Conservation (phyloP, 257 asterid species). For the Gentiana macrophylla region DNA sequence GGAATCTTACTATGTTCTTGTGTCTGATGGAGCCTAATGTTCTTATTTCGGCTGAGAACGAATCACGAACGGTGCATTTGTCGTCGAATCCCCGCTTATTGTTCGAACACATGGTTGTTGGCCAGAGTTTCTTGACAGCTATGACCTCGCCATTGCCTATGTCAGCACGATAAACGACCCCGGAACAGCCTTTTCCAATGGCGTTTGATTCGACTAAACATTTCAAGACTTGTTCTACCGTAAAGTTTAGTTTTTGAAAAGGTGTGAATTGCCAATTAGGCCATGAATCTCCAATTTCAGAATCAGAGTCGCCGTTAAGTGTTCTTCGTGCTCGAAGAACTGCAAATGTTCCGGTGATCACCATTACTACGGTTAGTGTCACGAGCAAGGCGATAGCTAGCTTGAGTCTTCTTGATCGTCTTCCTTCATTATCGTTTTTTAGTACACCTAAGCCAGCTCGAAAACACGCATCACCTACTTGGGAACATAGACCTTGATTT, state of each 20-base stretch:
- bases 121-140: constrained; percentile 44
- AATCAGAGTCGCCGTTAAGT: constrained; percentile 26
- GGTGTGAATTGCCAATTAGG: constrained; percentile 39
- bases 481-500: constrained; percentile 30
- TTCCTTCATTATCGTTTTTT: constrained; percentile 12
- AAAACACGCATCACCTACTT: constrained; percentile 21
- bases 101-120: constrained; percentile 15
- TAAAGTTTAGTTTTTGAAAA: constrained; percentile 34
- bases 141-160: constrained; percentile 26
- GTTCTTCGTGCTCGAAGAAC: constrained; percentile 27
- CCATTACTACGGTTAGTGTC: constrained; percentile 29
- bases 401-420: constrained; percentile 22
- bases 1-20: constrained; percentile 37
- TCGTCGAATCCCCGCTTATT: constrained; percentile 15
- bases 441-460: constrained; percentile 4
- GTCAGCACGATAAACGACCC: constrained; percentile 38
- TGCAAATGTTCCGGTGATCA: constrained; percentile 27
- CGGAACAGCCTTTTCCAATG: constrained; percentile 38
- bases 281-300: constrained; percentile 36
- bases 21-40: constrained; percentile 37
- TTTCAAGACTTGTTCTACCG: constrained; percentile 29
- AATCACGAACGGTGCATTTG: constrained; percentile 27
- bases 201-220: constrained; percentile 39
- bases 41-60: constrained; percentile 35
- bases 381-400: constrained; percentile 32